These are phyloP conservation scores for Fusarium nygamai DNA, from an alignment of 2,329 filamentous ascomycete species.

Conservation along the genomic window DNA sequence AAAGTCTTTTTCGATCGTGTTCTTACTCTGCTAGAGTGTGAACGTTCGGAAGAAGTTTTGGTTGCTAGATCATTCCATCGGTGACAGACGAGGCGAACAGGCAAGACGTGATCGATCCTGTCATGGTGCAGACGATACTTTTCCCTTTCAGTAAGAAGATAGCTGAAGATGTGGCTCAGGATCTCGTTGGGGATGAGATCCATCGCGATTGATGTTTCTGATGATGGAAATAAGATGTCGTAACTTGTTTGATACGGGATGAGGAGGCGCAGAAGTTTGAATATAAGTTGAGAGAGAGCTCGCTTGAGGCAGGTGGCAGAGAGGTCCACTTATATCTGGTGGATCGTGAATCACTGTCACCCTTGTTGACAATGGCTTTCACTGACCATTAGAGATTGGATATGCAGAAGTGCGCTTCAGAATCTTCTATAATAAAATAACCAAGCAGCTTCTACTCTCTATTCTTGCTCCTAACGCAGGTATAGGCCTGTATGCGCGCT, in stretches of 20 bases:
- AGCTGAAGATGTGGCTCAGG: not conserved
- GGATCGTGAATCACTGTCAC: not conserved
- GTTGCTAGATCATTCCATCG: constrained; percentile 7
- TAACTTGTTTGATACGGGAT: not conserved
- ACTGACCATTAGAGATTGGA: too few relatives aligned
- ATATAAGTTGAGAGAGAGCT: not conserved
- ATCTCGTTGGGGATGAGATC: not conserved
- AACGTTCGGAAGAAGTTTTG: not conserved
- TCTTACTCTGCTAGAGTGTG: not conserved
- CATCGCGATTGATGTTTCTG: not conserved
- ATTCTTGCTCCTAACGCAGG: too few relatives aligned
- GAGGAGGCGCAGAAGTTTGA: not conserved
- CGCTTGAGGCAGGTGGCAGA: not conserved
- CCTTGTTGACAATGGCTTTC: too few relatives aligned
- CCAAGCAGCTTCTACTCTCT: too few relatives aligned
- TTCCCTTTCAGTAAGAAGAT: not conserved
- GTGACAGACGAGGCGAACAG: constrained; percentile 17
- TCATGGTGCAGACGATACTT: not conserved
- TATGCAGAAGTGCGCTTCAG: too few relatives aligned
- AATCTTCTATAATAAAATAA: too few relatives aligned
- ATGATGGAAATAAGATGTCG: not conserved
- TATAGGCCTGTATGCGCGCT: too few relatives aligned
- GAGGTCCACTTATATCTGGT: not conserved
- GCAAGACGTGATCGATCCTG: not conserved
- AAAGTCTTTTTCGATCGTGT: not conserved